Conservation (phyloP, 495 filamentous ascomycete species). For the Pyronema omphalodes region DNA sequence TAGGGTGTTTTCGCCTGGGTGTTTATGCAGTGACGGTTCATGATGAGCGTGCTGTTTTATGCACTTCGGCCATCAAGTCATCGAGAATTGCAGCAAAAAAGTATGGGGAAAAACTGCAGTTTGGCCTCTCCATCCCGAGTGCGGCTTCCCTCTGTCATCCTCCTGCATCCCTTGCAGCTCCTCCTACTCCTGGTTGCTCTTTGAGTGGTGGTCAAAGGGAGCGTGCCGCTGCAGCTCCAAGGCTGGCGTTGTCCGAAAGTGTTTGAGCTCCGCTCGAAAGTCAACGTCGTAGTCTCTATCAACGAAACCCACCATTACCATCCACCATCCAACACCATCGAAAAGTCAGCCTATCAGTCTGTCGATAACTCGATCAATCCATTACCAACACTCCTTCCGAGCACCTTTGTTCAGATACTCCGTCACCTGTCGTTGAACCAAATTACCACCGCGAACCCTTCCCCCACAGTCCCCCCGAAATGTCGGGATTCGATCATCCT, state of each 20-base stretch:
- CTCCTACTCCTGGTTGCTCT: not conserved
- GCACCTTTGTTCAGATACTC: not conserved
- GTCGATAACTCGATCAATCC: not conserved
- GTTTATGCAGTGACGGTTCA: too few relatives aligned
- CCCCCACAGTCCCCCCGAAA: not conserved
- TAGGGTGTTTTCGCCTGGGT: too few relatives aligned
- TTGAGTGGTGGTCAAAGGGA: not conserved
- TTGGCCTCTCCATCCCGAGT: not conserved
- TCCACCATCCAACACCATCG: not conserved
- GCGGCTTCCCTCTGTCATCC: not conserved
- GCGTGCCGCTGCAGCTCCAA: not conserved
- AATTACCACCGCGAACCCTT: not conserved
- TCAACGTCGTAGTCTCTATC: not conserved
- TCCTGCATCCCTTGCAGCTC: not conserved
- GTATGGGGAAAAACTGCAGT: not conserved
- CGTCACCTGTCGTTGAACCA: not conserved
- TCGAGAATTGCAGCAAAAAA: not conserved
- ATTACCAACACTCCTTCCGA: not conserved
- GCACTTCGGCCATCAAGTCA: too few relatives aligned
- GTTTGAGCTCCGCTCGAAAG: not conserved
- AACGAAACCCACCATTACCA: not conserved
- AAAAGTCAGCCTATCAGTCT: not conserved
- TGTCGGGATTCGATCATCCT: constrained; percentile 5
- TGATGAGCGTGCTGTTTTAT: too few relatives aligned
- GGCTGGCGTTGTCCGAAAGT: not conserved